Evolutionary conservation across 2,329 filamentous ascomycete species (phyloP).

Genomic region (Phyllosticta citrichinensis): DNA sequence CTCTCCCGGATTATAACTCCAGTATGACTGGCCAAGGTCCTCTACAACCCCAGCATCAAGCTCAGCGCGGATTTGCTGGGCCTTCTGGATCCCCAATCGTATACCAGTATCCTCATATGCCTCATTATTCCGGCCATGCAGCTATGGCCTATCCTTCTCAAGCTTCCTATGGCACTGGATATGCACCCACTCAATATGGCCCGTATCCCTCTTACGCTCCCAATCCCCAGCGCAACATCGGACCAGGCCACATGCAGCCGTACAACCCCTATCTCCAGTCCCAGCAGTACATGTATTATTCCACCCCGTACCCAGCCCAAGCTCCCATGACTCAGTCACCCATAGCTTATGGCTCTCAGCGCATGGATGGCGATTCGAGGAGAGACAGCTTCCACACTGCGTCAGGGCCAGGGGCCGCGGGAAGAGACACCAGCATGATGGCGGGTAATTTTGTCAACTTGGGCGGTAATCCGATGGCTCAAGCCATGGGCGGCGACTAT

Average conservation of each 20-base stretch:
- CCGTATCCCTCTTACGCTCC: slow-evolving; percentile 16
- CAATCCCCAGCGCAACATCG: slow-evolving; percentile 1
- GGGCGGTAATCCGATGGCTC: neutral
- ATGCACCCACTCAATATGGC: slow-evolving; percentile 19
- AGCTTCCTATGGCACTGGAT: slow-evolving; percentile 19
- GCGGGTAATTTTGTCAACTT: neutral
- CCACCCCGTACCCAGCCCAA: neutral
- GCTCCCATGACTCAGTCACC: slow-evolving; percentile 20
- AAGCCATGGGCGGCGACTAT: neutral
- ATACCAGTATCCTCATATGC: slow-evolving; percentile 30
- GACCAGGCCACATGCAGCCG: slow-evolving; percentile 4
- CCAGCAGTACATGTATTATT: slow-evolving; percentile 10
- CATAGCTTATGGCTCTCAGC: slow-evolving; percentile 17
- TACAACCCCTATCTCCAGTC: slow-evolving; percentile 4
- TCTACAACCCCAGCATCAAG: slow-evolving; percentile 11
- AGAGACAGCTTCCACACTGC: slow-evolving; percentile 18
- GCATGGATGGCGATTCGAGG: slow-evolving; percentile 21
- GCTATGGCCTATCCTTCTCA: slow-evolving; percentile 18
- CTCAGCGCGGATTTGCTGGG: slow-evolving; percentile 25
- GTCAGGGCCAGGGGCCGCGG: slow-evolving; percentile 1
- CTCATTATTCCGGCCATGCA: slow-evolving; percentile 23
- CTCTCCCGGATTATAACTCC: slow-evolving; percentile 26
- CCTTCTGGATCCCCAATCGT: slow-evolving; percentile 30
- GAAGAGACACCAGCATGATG: neutral
- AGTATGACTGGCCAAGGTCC: slow-evolving; percentile 12